These are phyloP conservation scores for Auricularia sp. DNA, from an alignment of 768 basidiomycete species.

Conservation along the genomic window DNA sequence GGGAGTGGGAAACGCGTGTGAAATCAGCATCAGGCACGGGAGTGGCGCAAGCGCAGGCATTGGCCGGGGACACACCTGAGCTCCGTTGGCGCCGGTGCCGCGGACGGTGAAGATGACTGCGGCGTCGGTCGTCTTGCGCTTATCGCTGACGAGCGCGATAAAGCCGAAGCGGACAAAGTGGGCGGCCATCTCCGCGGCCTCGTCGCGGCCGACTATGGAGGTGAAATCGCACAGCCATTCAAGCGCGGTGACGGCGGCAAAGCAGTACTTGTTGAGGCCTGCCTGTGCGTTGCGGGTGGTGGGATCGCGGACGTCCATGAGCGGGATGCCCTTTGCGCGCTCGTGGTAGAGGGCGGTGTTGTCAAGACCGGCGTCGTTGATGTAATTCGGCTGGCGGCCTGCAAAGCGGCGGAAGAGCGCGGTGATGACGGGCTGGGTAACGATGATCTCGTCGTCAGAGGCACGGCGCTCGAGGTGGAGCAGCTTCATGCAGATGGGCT, in stretches of 20 bases:
- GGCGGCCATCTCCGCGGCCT: conserved; percentile 94
- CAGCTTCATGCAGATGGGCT: conserved; percentile 95
- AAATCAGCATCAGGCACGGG: conserved; percentile 7
- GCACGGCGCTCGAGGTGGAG: conserved; percentile 91
- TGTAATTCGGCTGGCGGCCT: conserved; percentile 76
- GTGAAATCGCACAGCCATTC: conserved; percentile 99
- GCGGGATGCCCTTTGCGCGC: conserved; percentile 59
- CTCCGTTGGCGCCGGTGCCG: conserved; percentile 40
- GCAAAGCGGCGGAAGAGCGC: conserved; percentile 93
- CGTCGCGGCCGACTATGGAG: conserved; percentile 89
- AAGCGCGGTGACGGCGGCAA: conserved; percentile 75
- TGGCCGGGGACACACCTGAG: conserved; percentile 59
- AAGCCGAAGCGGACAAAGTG: conserved; percentile 95
- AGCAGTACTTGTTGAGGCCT: conserved; percentile 55
- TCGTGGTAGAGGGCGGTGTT: conserved; percentile 65
- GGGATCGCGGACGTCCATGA: conserved; percentile 58
- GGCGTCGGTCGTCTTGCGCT: conserved; percentile 82
- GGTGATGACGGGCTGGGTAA: conserved; percentile 87
- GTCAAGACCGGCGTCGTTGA: conserved; percentile 33
- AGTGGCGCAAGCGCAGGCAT: conserved; percentile 13
- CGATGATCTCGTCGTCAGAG: conserved; percentile 93
- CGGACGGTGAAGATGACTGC: conserved; percentile 90
- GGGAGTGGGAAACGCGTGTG: conserved; percentile 7
- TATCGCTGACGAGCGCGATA: conserved; percentile 80
- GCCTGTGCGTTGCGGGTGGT: conserved; percentile 27